phyloP scores from a whole-genome alignment of 2,329 filamentous ascomycete species.

The Fusarium scirpi region DNA sequence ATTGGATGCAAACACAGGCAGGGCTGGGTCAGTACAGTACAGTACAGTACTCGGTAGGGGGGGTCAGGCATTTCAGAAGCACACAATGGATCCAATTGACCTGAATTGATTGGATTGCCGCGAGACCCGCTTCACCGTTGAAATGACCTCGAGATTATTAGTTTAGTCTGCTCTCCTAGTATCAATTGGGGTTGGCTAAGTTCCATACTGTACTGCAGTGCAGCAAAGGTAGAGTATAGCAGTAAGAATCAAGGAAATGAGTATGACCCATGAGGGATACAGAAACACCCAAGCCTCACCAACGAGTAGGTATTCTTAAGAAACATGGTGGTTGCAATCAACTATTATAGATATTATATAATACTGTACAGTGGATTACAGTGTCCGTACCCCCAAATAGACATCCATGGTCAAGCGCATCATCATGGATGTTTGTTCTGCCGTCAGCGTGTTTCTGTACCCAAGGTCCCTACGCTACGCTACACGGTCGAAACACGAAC shows the following conservation, averaged over 20 bases:
- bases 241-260: conserved; percentile 30
- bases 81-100: not conserved
- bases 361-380: not conserved
- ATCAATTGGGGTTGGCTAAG: conserved; percentile 16
- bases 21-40: conserved; percentile 28
- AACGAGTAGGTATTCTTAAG: not conserved
- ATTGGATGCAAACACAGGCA: conserved; percentile 39
- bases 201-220: not conserved
- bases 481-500: conserved; percentile 40
- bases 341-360: not conserved
- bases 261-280: conserved; percentile 18
- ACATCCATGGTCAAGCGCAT: conserved; percentile 17
- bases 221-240: not conserved
- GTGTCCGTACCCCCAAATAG: not conserved
- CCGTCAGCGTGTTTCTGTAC: not conserved
- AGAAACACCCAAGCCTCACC: not conserved
- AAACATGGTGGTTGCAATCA: conserved; percentile 17
- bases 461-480: conserved; percentile 14
- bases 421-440: not conserved
- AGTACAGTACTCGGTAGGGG: not conserved
- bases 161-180: conserved; percentile 38
- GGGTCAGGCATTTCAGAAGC: not conserved
- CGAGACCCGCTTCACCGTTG: conserved; percentile 39
- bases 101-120: conserved; percentile 16
- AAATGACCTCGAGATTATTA: conserved; percentile 42